These are phyloP conservation scores for Colletotrichum cuscutae DNA, from an alignment of 2,329 filamentous ascomycete genomes.

Conservation along the genomic window DNA sequence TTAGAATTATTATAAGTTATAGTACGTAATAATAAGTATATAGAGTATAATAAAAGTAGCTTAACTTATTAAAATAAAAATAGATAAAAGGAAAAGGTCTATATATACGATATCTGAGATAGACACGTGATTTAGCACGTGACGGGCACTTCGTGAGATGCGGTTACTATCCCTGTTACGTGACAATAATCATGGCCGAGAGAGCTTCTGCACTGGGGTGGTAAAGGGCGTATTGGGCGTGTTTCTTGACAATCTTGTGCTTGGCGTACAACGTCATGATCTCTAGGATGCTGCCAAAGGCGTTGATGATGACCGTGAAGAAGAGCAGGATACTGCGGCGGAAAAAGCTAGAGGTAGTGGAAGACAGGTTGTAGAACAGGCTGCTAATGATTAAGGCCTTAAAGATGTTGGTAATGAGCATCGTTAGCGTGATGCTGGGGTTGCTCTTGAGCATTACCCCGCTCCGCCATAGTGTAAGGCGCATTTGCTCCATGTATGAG, in stretches of 20 bases:
- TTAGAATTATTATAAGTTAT: too few relatives aligned
- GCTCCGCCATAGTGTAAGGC: slow-evolving; percentile 53
- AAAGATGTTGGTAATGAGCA: slow-evolving; percentile 55
- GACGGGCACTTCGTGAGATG: too few relatives aligned
- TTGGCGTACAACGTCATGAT: slow-evolving; percentile 51
- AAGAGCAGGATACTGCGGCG: slow-evolving; percentile 60
- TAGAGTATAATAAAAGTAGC: too few relatives aligned
- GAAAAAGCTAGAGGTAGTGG: slow-evolving; percentile 56
- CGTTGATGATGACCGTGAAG: slow-evolving; percentile 64
- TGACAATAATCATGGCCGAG: slow-evolving; percentile 38
- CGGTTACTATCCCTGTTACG: too few relatives aligned
- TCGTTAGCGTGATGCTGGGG: slow-evolving; percentile 49
- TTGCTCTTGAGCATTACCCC: slow-evolving; percentile 52
- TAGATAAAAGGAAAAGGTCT: too few relatives aligned
- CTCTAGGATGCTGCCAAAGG: slow-evolving; percentile 52
- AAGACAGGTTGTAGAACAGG: slow-evolving; percentile 58
- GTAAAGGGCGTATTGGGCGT: slow-evolving; percentile 52
- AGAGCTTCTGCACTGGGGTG: slow-evolving; percentile 48
- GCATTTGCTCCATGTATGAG: slow-evolving; percentile 56
- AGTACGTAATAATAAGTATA: too few relatives aligned
- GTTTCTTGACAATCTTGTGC: slow-evolving; percentile 51
- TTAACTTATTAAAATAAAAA: too few relatives aligned
- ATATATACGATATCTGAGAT: too few relatives aligned
- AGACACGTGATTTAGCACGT: too few relatives aligned
- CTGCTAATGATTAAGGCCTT: slow-evolving; percentile 63